Percentiles rank a stretch among this genome's conserved stretches.
phyloP scores from a whole-genome alignment of 139 green algal species.

The Chlorella sp. region DNA sequence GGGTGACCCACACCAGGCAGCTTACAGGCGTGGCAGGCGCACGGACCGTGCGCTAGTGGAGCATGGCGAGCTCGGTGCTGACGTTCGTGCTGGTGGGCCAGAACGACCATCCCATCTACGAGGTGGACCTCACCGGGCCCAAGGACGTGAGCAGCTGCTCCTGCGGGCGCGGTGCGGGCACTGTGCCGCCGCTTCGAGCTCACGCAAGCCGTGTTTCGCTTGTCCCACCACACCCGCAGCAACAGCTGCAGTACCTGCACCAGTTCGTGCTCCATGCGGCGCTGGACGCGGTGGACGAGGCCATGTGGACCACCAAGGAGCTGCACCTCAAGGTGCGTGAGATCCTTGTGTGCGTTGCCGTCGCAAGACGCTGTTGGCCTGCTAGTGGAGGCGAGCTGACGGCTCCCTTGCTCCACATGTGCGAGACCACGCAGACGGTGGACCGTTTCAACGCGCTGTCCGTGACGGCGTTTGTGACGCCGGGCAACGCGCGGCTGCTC shows the following conservation, averaged over 20 bases:
- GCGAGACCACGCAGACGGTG: constrained; percentile 56
- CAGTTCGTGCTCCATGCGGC: constrained; percentile 95
- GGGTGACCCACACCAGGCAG: no score
- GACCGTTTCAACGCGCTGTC: constrained; percentile 93
- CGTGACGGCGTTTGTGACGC: constrained; percentile 76
- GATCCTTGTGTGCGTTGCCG: not conserved
- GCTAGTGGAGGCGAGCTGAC: not conserved
- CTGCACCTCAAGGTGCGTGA: constrained; percentile 70
- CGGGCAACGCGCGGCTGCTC: constrained; percentile 74
- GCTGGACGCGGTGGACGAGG: constrained; percentile 89
- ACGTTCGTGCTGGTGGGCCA: constrained; percentile 80
- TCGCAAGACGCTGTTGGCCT: not conserved
- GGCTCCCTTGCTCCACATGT: not conserved
- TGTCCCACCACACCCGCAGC: constrained; percentile 20
- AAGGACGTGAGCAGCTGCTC: constrained; percentile 30
- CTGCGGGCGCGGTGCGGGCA: not conserved
- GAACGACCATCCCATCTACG: constrained; percentile 77
- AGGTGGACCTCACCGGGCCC: constrained; percentile 62
- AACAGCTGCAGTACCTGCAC: constrained; percentile 90
- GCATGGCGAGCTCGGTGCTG: not conserved
- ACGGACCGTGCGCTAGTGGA: no score
- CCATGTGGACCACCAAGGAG: constrained; percentile 69
- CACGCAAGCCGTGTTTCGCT: no score
- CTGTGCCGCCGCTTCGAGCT: not conserved
- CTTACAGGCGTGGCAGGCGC: no score